Evolutionary conservation across 495 filamentous ascomycete species (phyloP).

Genomic region (Podospora didyma): DNA sequence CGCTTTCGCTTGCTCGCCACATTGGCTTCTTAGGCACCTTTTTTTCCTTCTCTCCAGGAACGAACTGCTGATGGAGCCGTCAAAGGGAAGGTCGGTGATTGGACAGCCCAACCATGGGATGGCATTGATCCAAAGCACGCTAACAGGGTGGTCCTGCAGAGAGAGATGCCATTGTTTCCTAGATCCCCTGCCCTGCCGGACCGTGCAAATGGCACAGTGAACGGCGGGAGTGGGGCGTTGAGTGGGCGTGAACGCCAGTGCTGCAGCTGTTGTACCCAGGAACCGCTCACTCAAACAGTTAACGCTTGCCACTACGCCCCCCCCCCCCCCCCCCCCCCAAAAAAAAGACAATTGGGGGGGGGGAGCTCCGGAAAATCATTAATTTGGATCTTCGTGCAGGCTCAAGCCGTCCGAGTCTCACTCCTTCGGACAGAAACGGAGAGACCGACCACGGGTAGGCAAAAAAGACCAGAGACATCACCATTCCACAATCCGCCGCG

Average conservation of each 20-base stretch:
- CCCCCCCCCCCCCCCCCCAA: no score
- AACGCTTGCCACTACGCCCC: no score
- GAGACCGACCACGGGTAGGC: not conserved
- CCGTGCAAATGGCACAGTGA: conserved; percentile 2
- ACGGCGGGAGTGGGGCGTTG: not conserved
- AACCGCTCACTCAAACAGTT: no score
- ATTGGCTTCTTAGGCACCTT: not conserved
- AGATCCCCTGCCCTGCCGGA: not conserved
- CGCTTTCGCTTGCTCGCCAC: not conserved
- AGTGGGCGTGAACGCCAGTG: not conserved
- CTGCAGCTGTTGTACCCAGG: no score
- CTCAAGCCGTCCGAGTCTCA: conserved; percentile 4
- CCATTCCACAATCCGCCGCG: not conserved
- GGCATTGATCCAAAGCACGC: conserved; percentile 36
- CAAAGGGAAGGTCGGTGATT: conserved; percentile 21
- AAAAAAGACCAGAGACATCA: not conserved
- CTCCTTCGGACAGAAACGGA: not conserved
- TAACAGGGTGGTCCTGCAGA: conserved; percentile 24
- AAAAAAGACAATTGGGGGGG: conserved; percentile 9
- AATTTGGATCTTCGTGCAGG: conserved; percentile 20
- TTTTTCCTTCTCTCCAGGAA: not conserved
- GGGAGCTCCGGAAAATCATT: conserved; percentile 6
- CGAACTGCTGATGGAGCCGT: conserved; percentile 11
- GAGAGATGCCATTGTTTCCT: conserved; percentile 9
- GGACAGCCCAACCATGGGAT: conserved; percentile 18